Conservation (phyloP, 805 yeast species). For the Candida glaebosa region DNA sequence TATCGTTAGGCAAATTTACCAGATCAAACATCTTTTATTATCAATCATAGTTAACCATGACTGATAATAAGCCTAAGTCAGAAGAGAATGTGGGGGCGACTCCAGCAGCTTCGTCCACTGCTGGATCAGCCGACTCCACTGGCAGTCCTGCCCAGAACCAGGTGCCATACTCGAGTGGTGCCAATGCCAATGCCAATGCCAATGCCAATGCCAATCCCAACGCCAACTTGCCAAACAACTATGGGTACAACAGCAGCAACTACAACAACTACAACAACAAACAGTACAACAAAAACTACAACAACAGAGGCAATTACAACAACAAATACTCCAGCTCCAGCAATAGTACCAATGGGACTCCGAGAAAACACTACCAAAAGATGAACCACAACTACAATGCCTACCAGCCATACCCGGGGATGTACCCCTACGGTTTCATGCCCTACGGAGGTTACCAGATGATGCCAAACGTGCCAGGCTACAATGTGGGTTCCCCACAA, state of each 20-base stretch:
- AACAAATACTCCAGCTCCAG: conserved; percentile 5
- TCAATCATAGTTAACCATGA: conserved; percentile 10
- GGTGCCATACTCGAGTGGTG: conserved; percentile 5
- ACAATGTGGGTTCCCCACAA: conserved; percentile 14
- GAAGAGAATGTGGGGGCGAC: conserved; percentile 8
- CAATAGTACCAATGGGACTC: conserved; percentile 6
- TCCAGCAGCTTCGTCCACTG: conserved; percentile 3
- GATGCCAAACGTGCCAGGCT: conserved; percentile 14
- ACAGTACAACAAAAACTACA: conserved; percentile 8
- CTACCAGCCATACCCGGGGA: conserved; percentile 9
- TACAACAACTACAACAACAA: conserved; percentile 5
- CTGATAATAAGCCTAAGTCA: conserved; percentile 14
- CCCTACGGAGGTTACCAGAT: conserved; percentile 19
- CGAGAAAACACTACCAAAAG: conserved; percentile 13
- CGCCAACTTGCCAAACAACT: conserved; percentile 3
- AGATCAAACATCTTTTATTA: conserved; percentile 4
- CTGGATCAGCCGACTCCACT: conserved; percentile 3
- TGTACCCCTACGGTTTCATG: conserved; percentile 6
- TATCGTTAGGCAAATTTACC: conserved; percentile 1
- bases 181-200: conserved; percentile 6
- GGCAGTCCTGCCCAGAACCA: conserved; percentile 5
- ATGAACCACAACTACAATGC: conserved; percentile 13
- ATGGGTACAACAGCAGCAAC: conserved; percentile 4
- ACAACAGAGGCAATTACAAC: conserved; percentile 7
- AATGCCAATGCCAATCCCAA: conserved; percentile 6